These are phyloP conservation scores for Graphium sp. DNA, from an alignment of 2,329 filamentous ascomycete genomes.

Conservation along the genomic window DNA sequence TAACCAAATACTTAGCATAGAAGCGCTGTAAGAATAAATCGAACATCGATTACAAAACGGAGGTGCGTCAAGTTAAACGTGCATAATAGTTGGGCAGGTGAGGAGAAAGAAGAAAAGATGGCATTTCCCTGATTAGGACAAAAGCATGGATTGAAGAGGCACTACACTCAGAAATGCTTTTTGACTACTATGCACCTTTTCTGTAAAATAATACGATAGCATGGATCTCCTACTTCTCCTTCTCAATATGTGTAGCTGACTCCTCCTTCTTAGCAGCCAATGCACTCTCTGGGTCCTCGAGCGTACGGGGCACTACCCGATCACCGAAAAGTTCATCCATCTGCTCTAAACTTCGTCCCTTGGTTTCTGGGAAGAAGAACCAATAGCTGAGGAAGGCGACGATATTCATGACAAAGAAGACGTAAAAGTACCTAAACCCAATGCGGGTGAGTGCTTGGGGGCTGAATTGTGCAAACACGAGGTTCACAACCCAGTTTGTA, in stretches of 20 bases:
- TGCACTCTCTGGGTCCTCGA: constrained; percentile 4
- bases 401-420: constrained; percentile 12
- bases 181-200: too few relatives aligned
- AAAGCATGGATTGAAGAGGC: too few relatives aligned
- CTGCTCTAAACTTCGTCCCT: constrained; percentile 14
- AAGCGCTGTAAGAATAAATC: too few relatives aligned
- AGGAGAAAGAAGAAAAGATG: too few relatives aligned
- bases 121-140: too few relatives aligned
- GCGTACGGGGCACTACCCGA: constrained; percentile 5
- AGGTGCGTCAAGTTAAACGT: too few relatives aligned
- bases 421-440: constrained; percentile 25
- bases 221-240: too few relatives aligned
- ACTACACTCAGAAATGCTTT: too few relatives aligned
- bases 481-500: constrained; percentile 14
- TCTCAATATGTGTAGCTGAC: background rate
- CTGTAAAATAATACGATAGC: too few relatives aligned
- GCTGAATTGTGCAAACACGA: constrained; percentile 30
- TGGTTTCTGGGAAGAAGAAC: constrained; percentile 15
- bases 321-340: constrained; percentile 18
- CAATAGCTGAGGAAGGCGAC: constrained; percentile 9
- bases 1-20: too few relatives aligned
- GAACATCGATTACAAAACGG: too few relatives aligned
- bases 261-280: constrained; percentile 4
- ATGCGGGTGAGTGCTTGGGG: constrained; percentile 22
- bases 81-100: too few relatives aligned